A percentile compares a stretch with the other conserved stretches of the same genome.
phyloP scores from a whole-genome alignment of 75 land plant species.

The Isoetes taiwanensis region DNA sequence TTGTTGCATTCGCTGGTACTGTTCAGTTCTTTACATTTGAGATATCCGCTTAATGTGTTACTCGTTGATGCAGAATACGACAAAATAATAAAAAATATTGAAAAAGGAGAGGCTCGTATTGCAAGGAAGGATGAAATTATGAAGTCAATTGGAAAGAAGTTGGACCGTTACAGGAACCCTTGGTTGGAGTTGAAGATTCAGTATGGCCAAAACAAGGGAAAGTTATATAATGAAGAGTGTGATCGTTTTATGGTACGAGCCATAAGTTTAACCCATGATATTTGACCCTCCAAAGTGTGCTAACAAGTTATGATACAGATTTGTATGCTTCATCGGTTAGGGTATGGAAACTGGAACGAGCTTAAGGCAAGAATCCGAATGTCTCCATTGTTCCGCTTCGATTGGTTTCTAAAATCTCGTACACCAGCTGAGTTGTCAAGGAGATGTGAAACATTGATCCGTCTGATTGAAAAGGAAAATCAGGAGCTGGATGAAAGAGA shows the following conservation, averaged over 20 bases:
- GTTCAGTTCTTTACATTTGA: not conserved
- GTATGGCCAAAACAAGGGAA: conserved; percentile 6
- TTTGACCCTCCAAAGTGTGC: not conserved
- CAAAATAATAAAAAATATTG: not conserved
- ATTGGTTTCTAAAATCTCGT: conserved; percentile 1
- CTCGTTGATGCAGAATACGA: not conserved
- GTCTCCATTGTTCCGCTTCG: not conserved
- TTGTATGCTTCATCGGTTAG: not conserved
- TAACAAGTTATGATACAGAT: no score
- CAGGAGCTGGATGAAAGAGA: conserved; percentile 7
- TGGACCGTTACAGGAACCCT: conserved; percentile 1
- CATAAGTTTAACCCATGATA: not conserved
- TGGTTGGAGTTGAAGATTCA: conserved; percentile 4
- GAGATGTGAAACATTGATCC: conserved; percentile 3
- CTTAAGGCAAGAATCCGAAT: not conserved
- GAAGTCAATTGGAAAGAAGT: not conserved
- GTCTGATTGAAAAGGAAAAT: conserved; percentile 1
- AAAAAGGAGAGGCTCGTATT: conserved; percentile 1
- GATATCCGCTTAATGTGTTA: no score
- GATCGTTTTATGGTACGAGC: not conserved
- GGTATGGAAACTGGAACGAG: conserved; percentile 6
- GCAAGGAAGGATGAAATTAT: conserved; percentile 5
- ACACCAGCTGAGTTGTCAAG: not conserved
- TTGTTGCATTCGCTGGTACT: not conserved
- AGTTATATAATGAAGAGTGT: conserved; percentile 4